Conservation (phyloP, 2,329 filamentous ascomycete species). For the Claviceps pazoutovae region DNA sequence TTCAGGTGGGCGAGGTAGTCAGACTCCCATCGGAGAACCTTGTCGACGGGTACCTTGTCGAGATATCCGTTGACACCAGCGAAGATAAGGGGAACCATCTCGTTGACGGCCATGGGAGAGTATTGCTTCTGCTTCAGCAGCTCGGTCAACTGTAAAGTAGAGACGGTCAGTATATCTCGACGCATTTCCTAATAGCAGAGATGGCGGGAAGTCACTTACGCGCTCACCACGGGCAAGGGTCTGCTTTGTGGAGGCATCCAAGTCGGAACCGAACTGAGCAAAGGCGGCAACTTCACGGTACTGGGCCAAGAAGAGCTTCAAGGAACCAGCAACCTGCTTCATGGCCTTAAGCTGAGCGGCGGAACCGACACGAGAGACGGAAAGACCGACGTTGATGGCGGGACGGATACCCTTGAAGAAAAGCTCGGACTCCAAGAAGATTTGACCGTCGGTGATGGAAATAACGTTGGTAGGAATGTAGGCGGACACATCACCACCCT, state of each 20-base stretch:
- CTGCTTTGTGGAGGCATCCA: conserved; percentile 98
- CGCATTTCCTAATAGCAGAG: background rate
- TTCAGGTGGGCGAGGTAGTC: conserved; percentile 89
- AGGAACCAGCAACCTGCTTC: conserved; percentile 99
- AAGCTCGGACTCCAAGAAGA: conserved; percentile 97
- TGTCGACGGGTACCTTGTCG: conserved; percentile 75
- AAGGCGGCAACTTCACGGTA: conserved; percentile 99
- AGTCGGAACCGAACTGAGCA: conserved; percentile 99
- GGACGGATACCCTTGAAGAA: conserved; percentile 99
- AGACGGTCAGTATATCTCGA: background rate
- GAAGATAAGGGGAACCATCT: conserved; percentile 99
- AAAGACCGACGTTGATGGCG: conserved; percentile 99
- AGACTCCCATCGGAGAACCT: conserved; percentile 86
- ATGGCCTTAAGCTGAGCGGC: conserved; percentile 99
- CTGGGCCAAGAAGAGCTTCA: conserved; percentile 99
- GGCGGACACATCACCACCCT: conserved; percentile 98
- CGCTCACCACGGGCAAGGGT: conserved; percentile 96
- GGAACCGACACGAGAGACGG: conserved; percentile 98
- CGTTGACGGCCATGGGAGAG: conserved; percentile 94
- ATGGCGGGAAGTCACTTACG: conserved; percentile 39
- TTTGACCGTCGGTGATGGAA: conserved; percentile 98
- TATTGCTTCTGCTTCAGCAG: conserved; percentile 99
- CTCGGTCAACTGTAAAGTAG: conserved; percentile 57
- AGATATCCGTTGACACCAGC: conserved; percentile 97
- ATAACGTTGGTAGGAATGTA: conserved; percentile 99